Percentiles rank a stretch among this genome's conserved stretches.
Conservation (phyloP, 1,284 basidiomycete species). For the Cryptococcus depauperatus region DNA sequence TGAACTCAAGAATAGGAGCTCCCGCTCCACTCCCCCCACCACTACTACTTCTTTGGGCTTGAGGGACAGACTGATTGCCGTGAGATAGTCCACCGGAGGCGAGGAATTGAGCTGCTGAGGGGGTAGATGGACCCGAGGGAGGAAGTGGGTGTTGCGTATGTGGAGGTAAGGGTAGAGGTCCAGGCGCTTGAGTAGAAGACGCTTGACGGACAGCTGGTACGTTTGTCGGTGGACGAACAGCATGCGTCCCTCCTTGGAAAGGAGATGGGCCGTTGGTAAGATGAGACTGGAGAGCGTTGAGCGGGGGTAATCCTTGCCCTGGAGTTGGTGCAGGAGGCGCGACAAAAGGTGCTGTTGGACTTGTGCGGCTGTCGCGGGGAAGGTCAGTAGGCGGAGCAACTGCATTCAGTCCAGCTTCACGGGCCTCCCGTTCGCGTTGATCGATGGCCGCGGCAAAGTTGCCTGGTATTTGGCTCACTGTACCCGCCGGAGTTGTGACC, state of each 20-base stretch:
- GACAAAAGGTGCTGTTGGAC: constrained; percentile 3
- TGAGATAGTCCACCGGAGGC: constrained; percentile 20
- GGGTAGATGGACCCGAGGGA: constrained; percentile 34
- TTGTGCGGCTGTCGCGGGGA: constrained; percentile 7
- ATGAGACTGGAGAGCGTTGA: constrained; percentile 10
- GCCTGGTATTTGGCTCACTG: constrained; percentile 54
- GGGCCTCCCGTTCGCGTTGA: constrained; percentile 21
- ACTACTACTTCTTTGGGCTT: constrained; percentile 81
- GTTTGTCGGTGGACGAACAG: constrained; percentile 24
- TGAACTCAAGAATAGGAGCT: constrained; percentile 66
- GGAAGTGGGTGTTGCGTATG: constrained; percentile 18
- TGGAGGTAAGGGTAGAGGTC: constrained; percentile 16
- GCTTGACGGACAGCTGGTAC: constrained; percentile 2
- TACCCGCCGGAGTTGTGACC: constrained; percentile 87
- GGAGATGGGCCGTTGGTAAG: constrained; percentile 17
- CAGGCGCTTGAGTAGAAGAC: constrained; percentile 9
- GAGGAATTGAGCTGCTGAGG: constrained; percentile 34
- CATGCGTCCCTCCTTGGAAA: constrained; percentile 11
- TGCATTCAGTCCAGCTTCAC: constrained; percentile 9
- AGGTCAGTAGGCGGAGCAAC: constrained; percentile 3
- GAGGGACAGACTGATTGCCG: constrained; percentile 72
- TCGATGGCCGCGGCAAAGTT: constrained; percentile 38
- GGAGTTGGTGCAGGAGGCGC: constrained; percentile 7
- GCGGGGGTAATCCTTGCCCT: constrained; percentile 14
- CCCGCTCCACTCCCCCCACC: constrained; percentile 9